Conservation (phyloP, 129 eudicot genomes). For the Ambrosia trifida region DNA sequence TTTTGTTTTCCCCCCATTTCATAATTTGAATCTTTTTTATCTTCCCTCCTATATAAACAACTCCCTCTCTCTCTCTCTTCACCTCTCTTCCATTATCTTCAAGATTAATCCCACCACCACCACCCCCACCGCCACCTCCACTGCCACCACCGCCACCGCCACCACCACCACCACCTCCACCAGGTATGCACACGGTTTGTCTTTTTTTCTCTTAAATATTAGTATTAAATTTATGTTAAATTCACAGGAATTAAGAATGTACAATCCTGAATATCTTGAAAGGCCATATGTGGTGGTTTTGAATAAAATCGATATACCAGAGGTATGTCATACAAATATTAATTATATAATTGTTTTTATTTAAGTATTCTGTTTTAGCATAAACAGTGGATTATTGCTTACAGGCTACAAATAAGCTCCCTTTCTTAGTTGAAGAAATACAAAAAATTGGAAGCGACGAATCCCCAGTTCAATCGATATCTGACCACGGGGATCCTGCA, state of each 20-base stretch:
- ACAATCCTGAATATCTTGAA: slow-evolving; percentile 96
- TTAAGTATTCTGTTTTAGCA: slow-evolving; percentile 8
- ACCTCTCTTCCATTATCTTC: too few relatives aligned
- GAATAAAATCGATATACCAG: slow-evolving; percentile 81
- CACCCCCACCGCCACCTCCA: too few relatives aligned
- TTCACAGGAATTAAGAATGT: slow-evolving; percentile 88
- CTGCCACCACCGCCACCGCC: too few relatives aligned
- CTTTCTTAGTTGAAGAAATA: slow-evolving; percentile 64
- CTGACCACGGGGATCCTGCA: slow-evolving; percentile 27
- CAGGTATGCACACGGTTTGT: too few relatives aligned
- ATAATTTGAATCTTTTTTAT: too few relatives aligned
- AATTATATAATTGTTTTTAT: slow-evolving; percentile 1
- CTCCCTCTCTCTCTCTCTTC: too few relatives aligned
- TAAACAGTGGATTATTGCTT: slow-evolving; percentile 16
- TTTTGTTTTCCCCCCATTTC: too few relatives aligned
- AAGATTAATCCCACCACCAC: too few relatives aligned
- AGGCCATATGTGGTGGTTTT: slow-evolving; percentile 83
- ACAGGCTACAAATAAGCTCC: slow-evolving; percentile 73
- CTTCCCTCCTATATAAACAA: too few relatives aligned
- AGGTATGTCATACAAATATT: slow-evolving; percentile 45
- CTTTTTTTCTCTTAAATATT: not conserved
- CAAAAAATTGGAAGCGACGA: slow-evolving; percentile 56
- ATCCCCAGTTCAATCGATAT: slow-evolving; percentile 26
- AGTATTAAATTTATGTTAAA: slow-evolving; percentile 1
- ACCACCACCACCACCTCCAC: too few relatives aligned